Conservation (phyloP, 306 rosid genomes). For the Purshia tridentata region DNA sequence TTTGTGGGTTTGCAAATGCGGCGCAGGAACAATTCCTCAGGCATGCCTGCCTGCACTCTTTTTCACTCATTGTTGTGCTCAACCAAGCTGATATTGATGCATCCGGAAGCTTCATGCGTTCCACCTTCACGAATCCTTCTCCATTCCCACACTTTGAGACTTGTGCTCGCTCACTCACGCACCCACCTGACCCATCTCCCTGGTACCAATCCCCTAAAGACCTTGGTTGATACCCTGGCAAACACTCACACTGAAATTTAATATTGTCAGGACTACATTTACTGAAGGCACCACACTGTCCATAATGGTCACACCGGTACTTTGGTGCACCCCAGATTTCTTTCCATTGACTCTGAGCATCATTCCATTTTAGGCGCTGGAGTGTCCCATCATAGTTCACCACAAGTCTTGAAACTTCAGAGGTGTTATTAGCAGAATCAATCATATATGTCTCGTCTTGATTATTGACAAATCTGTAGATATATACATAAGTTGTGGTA, state of each 20-base stretch:
- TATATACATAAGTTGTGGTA: no score
- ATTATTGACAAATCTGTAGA: not conserved
- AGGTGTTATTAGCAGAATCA: not conserved
- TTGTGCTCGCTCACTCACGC: constrained; percentile 34
- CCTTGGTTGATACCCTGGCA: constrained; percentile 56
- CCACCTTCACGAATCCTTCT: constrained; percentile 46
- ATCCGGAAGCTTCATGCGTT: constrained; percentile 45
- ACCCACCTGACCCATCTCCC: constrained; percentile 46
- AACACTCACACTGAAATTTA: constrained; percentile 43
- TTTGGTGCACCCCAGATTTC: constrained; percentile 30
- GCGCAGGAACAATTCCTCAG: constrained; percentile 48
- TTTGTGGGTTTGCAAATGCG: constrained; percentile 38
- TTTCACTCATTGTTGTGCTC: constrained; percentile 7
- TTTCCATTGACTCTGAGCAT: not conserved
- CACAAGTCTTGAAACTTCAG: not conserved
- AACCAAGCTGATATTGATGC: constrained; percentile 29
- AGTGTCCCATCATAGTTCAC: not conserved
- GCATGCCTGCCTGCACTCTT: constrained; percentile 40
- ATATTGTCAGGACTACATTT: constrained; percentile 40
- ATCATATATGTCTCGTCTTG: not conserved
- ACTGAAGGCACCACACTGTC: constrained; percentile 44
- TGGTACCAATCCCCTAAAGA: constrained; percentile 31
- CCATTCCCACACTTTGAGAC: constrained; percentile 35
- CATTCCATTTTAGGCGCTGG: not conserved
- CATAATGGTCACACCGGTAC: constrained; percentile 41